A percentile compares a stretch with the other conserved stretches of the same genome.
These are phyloP conservation scores for Aegilops speltoides DNA, from an alignment of 176 grass and related monocot species.

Conservation along the genomic window DNA sequence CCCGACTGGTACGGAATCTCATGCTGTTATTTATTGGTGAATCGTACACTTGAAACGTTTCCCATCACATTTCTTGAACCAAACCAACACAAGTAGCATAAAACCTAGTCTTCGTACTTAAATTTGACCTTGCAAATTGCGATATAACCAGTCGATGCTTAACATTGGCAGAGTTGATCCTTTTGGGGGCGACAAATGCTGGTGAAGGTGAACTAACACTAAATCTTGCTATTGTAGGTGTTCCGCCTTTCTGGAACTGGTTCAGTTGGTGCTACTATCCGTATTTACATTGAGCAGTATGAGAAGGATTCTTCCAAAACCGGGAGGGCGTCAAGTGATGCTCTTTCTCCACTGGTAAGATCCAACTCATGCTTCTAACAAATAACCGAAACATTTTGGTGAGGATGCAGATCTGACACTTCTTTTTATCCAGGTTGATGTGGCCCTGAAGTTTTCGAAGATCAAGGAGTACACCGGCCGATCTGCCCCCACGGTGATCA, in stretches of 20 bases:
- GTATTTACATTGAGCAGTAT: conserved; percentile 96
- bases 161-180: background rate
- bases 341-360: conserved; percentile 82
- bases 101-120: background rate
- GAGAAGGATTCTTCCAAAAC: conserved; percentile 83
- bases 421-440: conserved; percentile 51
- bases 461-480: conserved; percentile 86
- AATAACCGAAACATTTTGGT: background rate
- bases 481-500: conserved; percentile 90
- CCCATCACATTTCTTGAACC: background rate
- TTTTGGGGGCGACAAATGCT: background rate
- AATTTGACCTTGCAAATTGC: background rate
- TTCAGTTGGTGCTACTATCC: conserved; percentile 86
- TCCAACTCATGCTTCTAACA: background rate
- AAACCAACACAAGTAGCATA: background rate
- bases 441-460: conserved; percentile 83
- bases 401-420: background rate
- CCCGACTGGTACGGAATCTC: conserved; percentile 63
- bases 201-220: conserved; percentile 26
- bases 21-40: conserved; percentile 5
- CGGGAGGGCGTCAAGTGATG: conserved; percentile 82
- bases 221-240: conserved; percentile 50
- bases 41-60: background rate
- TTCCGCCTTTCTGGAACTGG: conserved; percentile 96
- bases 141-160: background rate